Conservation (phyloP, 2,329 filamentous ascomycete species). For the Exophiala xenobiotica region DNA sequence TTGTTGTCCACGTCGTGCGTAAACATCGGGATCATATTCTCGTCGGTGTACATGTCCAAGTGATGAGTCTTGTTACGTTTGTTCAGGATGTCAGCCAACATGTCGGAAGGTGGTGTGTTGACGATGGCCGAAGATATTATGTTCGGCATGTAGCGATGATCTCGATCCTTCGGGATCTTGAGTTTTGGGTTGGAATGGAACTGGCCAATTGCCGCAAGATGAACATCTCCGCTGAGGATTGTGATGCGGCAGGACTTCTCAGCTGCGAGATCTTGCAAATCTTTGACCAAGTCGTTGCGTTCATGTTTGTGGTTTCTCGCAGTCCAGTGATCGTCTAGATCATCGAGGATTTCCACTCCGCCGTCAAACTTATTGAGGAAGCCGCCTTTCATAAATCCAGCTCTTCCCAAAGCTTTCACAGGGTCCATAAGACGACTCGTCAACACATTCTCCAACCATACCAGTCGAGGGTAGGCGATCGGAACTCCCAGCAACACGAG, state of each 20-base stretch:
- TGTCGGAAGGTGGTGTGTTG: conserved; percentile 82
- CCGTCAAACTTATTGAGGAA: conserved; percentile 95
- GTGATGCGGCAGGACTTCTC: conserved; percentile 58
- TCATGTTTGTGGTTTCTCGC: conserved; percentile 88
- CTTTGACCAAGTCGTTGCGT: conserved; percentile 68
- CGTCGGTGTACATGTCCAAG: conserved; percentile 72
- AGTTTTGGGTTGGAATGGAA: conserved; percentile 92
- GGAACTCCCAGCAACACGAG: conserved; percentile 70
- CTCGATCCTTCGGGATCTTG: conserved; percentile 78
- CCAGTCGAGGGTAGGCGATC: conserved; percentile 74
- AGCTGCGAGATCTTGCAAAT: conserved; percentile 60
- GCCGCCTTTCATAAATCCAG: conserved; percentile 71
- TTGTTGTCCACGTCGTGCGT: conserved; percentile 85
- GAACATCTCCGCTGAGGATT: conserved; percentile 63
- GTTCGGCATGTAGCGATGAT: conserved; percentile 97
- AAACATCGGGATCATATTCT: conserved; percentile 95
- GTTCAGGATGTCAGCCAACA: conserved; percentile 89
- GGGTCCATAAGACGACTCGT: conserved; percentile 85
- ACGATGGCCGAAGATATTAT: conserved; percentile 91
- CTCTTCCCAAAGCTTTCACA: conserved; percentile 80
- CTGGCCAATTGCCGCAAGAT: conserved; percentile 69
- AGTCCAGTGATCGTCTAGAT: conserved; percentile 75
- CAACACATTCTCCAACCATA: conserved; percentile 66
- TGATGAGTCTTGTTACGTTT: conserved; percentile 78
- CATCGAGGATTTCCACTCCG: conserved; percentile 63